Evolutionary conservation across 441 rosid genomes (phyloP).

Genomic region (Populus hybrid): DNA sequence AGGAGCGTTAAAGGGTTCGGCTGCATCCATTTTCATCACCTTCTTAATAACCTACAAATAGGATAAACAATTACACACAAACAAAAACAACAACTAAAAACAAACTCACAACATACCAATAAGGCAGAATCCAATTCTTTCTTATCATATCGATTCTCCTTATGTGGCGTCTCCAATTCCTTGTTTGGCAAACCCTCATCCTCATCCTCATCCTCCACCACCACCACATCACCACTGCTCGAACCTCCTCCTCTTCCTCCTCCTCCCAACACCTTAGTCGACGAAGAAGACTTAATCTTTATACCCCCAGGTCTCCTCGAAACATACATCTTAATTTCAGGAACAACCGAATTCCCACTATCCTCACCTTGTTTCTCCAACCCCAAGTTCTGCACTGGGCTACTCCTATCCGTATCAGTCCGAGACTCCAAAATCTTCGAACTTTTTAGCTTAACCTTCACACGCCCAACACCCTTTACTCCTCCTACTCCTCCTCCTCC

Average conservation of each 20-base stretch:
- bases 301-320: constrained; percentile 74
- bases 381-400: constrained; percentile 40
- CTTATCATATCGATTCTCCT: constrained; percentile 44
- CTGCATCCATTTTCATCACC: constrained; percentile 99
- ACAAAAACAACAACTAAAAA: not conserved
- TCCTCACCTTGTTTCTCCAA: constrained; percentile 42
- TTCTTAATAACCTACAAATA: constrained; percentile 69
- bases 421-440: constrained; percentile 53
- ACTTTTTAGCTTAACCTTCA: constrained; percentile 83
- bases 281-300: constrained; percentile 50
- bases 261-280: constrained; percentile 43
- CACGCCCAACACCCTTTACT: constrained; percentile 51
- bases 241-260: constrained; percentile 38
- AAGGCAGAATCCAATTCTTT: constrained; percentile 74
- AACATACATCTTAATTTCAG: constrained; percentile 42
- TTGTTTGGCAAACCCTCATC: constrained; percentile 39
- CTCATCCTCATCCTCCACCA: constrained; percentile 7
- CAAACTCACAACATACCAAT: constrained; percentile 40
- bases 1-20: constrained; percentile 87
- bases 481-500: not conserved
- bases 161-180: constrained; percentile 39
- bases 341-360: constrained; percentile 51
- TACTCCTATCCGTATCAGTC: constrained; percentile 60
- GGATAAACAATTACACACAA: constrained; percentile 8
- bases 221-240: constrained; percentile 23